Evolutionary conservation across 169 alveolate species (phyloP).

Genomic region (Cryptosporidium parvum): DNA sequence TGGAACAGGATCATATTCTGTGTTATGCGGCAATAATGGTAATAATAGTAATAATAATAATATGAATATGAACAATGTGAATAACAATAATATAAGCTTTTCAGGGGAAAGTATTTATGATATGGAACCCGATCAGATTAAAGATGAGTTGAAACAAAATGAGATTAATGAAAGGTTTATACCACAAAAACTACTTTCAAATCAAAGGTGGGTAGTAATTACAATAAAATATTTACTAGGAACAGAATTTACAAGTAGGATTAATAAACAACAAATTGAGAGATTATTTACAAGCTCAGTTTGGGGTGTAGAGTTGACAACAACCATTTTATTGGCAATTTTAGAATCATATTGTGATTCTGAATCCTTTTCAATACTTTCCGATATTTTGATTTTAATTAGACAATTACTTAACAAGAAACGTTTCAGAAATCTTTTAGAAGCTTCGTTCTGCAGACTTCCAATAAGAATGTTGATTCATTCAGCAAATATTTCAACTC

Average conservation of each 20-base stretch:
- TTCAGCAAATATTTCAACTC: constrained; percentile 9
- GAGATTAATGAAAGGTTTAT: neutral
- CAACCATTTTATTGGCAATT: constrained; percentile 20
- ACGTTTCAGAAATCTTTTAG: constrained; percentile 14
- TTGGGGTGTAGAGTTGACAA: constrained; percentile 46
- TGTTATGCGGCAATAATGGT: neutral
- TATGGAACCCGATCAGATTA: neutral
- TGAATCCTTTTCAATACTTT: constrained; percentile 41
- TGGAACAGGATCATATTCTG: neutral
- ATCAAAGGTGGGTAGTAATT: constrained; percentile 42
- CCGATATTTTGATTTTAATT: constrained; percentile 56
- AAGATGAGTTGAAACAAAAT: neutral
- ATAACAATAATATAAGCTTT: neutral
- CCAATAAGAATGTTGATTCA: constrained; percentile 51
- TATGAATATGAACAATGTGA: no score
- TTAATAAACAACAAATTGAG: neutral
- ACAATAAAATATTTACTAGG: constrained; percentile 53
- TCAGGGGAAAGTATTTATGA: neutral
- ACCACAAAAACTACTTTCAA: constrained; percentile 33
- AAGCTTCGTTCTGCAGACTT: constrained; percentile 33
- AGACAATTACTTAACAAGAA: constrained; percentile 41
- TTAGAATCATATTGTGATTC: constrained; percentile 50
- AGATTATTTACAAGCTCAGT: constrained; percentile 21
- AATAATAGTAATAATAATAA: no score
- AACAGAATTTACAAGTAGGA: constrained; percentile 15